Conservation (phyloP, 305 asterid genomes). For the Fraxinus dipetala region DNA sequence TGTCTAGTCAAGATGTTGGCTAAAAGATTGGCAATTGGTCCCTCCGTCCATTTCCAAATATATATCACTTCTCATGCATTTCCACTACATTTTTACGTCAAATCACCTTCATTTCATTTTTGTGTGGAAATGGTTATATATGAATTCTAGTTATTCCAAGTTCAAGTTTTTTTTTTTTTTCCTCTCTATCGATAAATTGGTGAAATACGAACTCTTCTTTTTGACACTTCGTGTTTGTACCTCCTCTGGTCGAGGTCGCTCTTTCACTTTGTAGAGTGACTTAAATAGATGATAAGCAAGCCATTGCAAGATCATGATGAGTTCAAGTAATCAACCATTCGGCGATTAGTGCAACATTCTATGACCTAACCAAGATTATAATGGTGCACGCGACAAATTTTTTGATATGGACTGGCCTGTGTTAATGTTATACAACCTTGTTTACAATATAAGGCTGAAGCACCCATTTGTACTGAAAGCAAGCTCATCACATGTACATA, state of each 20-base stretch:
- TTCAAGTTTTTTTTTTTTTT: too few relatives aligned
- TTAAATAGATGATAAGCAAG: not conserved
- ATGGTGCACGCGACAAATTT: not conserved
- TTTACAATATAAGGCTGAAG: not conserved
- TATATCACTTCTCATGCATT: not conserved
- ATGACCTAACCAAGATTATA: not conserved
- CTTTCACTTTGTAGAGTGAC: not conserved
- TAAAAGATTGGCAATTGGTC: slow-evolving; percentile 49
- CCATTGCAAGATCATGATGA: not conserved
- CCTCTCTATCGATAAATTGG: not conserved
- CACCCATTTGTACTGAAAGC: not conserved
- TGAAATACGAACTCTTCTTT: not conserved
- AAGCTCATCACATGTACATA: not conserved
- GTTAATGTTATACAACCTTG: not conserved
- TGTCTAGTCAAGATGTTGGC: slow-evolving; percentile 39
- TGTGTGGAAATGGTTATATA: not conserved
- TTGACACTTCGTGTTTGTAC: not conserved
- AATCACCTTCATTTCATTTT: not conserved
- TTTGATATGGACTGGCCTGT: not conserved
- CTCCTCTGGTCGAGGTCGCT: not conserved
- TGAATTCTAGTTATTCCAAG: too few relatives aligned
- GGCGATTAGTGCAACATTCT: not conserved
- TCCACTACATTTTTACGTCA: not conserved
- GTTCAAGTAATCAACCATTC: not conserved
- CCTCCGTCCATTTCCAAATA: slow-evolving; percentile 31